Evolutionary conservation across 139 green algal genomes (phyloP), one percentile per base, ranked within the genome.

Genomic region (Tetradesmus lagerheimii): DNA sequence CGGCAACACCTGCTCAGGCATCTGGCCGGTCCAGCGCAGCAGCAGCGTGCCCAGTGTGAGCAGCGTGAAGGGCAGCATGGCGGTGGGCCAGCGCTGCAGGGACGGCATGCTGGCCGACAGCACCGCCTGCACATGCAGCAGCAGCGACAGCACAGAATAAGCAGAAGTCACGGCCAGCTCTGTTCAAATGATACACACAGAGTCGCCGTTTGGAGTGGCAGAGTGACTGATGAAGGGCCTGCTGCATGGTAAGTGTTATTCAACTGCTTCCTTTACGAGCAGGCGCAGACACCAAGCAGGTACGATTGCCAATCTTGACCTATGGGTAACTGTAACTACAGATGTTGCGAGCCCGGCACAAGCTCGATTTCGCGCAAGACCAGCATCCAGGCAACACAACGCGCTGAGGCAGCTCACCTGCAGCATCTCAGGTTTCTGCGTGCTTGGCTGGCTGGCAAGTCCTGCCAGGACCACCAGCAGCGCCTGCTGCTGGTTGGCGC

Each of bases 401-500:
- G 25, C 20, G 9, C 5, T 18, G 57, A 14, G 11, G 57, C 57
- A 71, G 57, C 57, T n/a, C 25, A 71, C 57, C 57, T 71, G 57
- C 57, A 71, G 57, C 57, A 71, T 71, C 1, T n/a, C 57, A 31
- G 57, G 57, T n/a, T 2, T 71, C 57, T 71, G 57, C 57, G n/a
- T 20, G 8, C 31, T 23, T 9, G 57, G 57, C 57, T 71, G 2
- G 57, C 4, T n/a, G 25, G 57, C 57, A 71, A 71, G 57, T 1
- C 23, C 57, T 31, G 57, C 5, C 57, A 71, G 9, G 12, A 47
- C 37, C 45, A 86, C 80, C 80, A 86, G 80, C 45, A 86, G 80
- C 3, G 80, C 80, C 80, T 75, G 80, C 80, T 86, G 80, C 80
- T 86, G 80, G 41, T 74, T 74, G 31, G n/a, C 12, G 80, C 45